Conservation (phyloP, 345 rosid genomes). For the Lepidium didymum region DNA sequence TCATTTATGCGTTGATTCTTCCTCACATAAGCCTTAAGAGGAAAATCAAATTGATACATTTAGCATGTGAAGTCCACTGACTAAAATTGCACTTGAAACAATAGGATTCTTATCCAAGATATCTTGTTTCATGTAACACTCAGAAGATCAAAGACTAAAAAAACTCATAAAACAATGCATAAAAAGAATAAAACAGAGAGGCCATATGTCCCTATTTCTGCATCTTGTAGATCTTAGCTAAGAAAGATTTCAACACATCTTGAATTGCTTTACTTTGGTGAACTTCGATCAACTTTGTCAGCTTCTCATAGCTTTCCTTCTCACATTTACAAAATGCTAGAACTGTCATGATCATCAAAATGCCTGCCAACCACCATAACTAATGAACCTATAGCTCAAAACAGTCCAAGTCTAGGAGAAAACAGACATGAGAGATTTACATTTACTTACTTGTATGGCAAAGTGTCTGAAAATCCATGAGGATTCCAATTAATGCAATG, state of each 20-base stretch:
- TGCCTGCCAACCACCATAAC: constrained; percentile 38
- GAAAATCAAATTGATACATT: too few relatives aligned
- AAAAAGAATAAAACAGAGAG: not conserved
- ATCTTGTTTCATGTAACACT: too few relatives aligned
- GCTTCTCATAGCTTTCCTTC: constrained; percentile 64
- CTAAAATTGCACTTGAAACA: too few relatives aligned
- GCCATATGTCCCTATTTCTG: constrained; percentile 29
- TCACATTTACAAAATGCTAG: constrained; percentile 79
- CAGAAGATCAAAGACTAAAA: not conserved
- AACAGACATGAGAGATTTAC: not conserved
- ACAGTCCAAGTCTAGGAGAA: not conserved
- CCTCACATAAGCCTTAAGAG: too few relatives aligned
- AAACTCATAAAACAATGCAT: not conserved
- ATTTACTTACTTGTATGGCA: constrained; percentile 58
- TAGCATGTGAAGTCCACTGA: too few relatives aligned
- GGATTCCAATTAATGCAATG: constrained; percentile 55
- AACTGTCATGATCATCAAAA: constrained; percentile 50
- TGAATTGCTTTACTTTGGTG: constrained; percentile 69
- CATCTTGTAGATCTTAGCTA: constrained; percentile 88
- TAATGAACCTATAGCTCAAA: not conserved
- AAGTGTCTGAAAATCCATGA: constrained; percentile 64
- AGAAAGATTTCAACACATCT: constrained; percentile 75
- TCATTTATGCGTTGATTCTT: too few relatives aligned
- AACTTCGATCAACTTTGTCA: constrained; percentile 52
- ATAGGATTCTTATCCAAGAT: too few relatives aligned